Base-by-base conservation (phyloP, 768 basidiomycete genomes). In the Leccinum uliginosum region DNA sequence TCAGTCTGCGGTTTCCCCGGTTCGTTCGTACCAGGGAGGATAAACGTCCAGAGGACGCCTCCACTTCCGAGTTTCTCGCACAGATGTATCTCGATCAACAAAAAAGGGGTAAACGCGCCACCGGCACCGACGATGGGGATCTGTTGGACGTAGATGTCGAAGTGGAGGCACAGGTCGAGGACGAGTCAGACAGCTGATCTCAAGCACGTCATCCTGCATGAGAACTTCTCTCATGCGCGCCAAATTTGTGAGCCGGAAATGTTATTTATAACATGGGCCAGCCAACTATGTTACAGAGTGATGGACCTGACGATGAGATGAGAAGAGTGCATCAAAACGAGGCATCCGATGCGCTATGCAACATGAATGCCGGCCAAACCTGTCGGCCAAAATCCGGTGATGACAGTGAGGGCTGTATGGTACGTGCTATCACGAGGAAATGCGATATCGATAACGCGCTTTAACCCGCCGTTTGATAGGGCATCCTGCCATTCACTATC, bases 1-100 rank as follows among this genome's bases (percentile, higher is more conserved):
- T 95, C 29, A 90, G 88, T 62, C 71, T 96, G 12, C 86, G 94
- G 12, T 97, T 97, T 70, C 94, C 94, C 43, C 80, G 93, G 34
- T 96, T 95, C 73, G 77, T 95, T 54, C 81, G 78, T 57, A 65
- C 82, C 7, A 76, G 89, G 24, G 83, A 86, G 10, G 93, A 95
- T 71, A 94, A 93, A 71, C 64, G 65, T 6, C 77, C 85, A 51
- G 85, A 87, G 64, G 72, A 87, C 61, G 92, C 91, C 2, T 92
- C 85, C 61, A 85, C 86, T 4, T 78, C 85, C 2, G 76, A 80
- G 19, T 85, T 90, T 66, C 75, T 95, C 50, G 87, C 82, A 9
- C 76, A 78, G 12, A 80, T 93, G 69, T 93, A 84, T 71, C 74
- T 76, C 53, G 76, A 76, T 43, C 91, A 94, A 69, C 80, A 84